phyloP scores from a whole-genome alignment of 352 stramenopile species.

The Globisporangium perplexum region DNA sequence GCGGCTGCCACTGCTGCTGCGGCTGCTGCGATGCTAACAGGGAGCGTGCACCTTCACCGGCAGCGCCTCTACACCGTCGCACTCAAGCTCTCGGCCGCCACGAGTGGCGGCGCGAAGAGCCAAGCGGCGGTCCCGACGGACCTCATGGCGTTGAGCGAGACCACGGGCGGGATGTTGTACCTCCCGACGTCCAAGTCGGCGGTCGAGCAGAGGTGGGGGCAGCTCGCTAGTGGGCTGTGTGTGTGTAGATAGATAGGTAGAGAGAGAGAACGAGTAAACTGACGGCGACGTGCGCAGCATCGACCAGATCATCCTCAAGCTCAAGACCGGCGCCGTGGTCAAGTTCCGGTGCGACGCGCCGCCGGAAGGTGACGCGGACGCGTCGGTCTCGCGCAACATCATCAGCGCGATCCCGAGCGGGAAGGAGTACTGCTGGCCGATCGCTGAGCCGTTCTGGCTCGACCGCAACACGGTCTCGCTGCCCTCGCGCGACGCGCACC shows the following conservation, averaged over 20 bases:
- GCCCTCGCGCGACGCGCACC: slow-evolving; percentile 68
- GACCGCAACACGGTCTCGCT: slow-evolving; percentile 77
- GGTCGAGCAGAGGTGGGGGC: slow-evolving; percentile 43
- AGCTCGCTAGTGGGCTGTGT: too few species aligned
- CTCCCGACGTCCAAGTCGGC: slow-evolving; percentile 74
- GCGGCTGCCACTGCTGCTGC: too few species aligned
- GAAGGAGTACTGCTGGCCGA: slow-evolving; percentile 82
- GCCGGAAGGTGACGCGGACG: slow-evolving; percentile 41
- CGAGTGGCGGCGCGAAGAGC: slow-evolving; percentile 33
- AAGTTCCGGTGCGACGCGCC: slow-evolving; percentile 68
- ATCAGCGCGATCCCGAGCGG: slow-evolving; percentile 62
- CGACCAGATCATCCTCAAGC: slow-evolving; percentile 78
- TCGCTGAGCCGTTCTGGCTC: slow-evolving; percentile 82
- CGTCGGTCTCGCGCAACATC: slow-evolving; percentile 47
- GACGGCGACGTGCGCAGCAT: slow-evolving; percentile 31
- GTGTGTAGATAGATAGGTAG: not conserved
- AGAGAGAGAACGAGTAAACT: not conserved
- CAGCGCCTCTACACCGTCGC: slow-evolving; percentile 73
- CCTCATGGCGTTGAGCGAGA: slow-evolving; percentile 82
- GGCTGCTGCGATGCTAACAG: too few species aligned
- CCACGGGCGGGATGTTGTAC: slow-evolving; percentile 78
- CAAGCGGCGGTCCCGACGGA: slow-evolving; percentile 53
- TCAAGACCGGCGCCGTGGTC: slow-evolving; percentile 76
- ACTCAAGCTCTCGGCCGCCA: slow-evolving; percentile 73
- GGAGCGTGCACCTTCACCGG: too few species aligned